Conservation (phyloP, 1,284 basidiomycete genomes). For the Tremellales sp. region DNA sequence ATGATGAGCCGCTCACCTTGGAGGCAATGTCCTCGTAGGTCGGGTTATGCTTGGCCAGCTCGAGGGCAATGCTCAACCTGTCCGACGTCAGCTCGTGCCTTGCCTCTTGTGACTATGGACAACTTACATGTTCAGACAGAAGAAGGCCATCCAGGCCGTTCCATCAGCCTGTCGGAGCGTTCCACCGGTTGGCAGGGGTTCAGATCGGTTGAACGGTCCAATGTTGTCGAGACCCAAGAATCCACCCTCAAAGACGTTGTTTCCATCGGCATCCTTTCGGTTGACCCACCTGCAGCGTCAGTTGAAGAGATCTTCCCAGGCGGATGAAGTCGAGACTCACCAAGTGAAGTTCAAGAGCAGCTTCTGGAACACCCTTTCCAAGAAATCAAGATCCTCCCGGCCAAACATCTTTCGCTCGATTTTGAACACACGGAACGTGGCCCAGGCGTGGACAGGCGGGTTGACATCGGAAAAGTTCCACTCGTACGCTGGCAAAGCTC, state of each 20-base stretch:
- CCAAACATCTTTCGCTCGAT: conserved; percentile 94
- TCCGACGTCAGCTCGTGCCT: neutral
- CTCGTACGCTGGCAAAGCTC: conserved; percentile 95
- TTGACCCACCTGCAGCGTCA: conserved; percentile 81
- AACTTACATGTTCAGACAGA: conserved; percentile 83
- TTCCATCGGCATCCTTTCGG: conserved; percentile 88
- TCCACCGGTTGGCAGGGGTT: conserved; percentile 89
- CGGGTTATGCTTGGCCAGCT: conserved; percentile 94
- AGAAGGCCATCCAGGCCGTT: conserved; percentile 99
- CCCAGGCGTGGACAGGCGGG: conserved; percentile 96
- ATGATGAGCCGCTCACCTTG: conserved; percentile 60
- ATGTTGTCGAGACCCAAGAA: conserved; percentile 98
- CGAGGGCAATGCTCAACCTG: conserved; percentile 93
- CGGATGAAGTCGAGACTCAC: conserved; percentile 43
- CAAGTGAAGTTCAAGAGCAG: conserved; percentile 95
- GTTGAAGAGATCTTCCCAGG: neutral
- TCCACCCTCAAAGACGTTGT: conserved; percentile 96
- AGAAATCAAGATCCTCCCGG: conserved; percentile 81
- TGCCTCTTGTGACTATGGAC: neutral
- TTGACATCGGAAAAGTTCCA: conserved; percentile 99
- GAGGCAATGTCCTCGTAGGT: conserved; percentile 99
- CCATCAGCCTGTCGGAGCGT: conserved; percentile 91
- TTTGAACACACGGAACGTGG: conserved; percentile 95
- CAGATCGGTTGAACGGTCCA: conserved; percentile 95
- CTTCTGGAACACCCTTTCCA: conserved; percentile 98